Conservation (phyloP, 805 yeast species). For the Wilhelminamyces savonicus region DNA sequence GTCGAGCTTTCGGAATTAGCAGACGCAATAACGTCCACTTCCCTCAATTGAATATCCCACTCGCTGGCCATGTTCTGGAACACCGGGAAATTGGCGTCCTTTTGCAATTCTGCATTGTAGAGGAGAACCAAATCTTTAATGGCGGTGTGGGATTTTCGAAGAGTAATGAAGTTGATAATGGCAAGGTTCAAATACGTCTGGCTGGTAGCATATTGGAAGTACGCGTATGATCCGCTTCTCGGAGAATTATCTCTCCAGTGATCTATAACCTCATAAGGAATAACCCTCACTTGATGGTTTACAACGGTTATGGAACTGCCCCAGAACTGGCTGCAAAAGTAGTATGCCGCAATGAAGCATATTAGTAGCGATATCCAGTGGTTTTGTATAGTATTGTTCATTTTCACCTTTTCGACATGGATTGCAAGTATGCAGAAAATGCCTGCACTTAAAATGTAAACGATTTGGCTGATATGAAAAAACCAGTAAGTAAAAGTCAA, state of each 20-base stretch:
- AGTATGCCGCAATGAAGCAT: too few relatives aligned
- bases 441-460: too few relatives aligned
- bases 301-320: too few relatives aligned
- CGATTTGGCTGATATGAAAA: too few relatives aligned
- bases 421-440: too few relatives aligned
- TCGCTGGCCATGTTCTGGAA: background rate
- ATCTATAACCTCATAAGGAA: constrained; percentile 17
- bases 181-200: constrained; percentile 46
- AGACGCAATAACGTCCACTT: constrained; percentile 12
- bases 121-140: constrained; percentile 44
- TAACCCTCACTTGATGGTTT: constrained; percentile 10
- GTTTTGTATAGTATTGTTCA: too few relatives aligned
- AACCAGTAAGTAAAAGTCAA: too few relatives aligned
- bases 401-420: too few relatives aligned
- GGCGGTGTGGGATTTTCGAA: constrained; percentile 29
- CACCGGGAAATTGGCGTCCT: constrained; percentile 1
- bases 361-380: too few relatives aligned
- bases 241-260: constrained; percentile 5
- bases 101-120: constrained; percentile 16
- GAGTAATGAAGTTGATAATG: constrained; percentile 34
- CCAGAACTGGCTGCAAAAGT: too few relatives aligned
- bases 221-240: constrained; percentile 33
- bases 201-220: constrained; percentile 57
- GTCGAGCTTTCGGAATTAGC: constrained; percentile 12
- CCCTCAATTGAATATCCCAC: constrained; percentile 15